Evolutionary conservation across 116 monocot species (phyloP).

Genomic region (Phalaenopsis hybrid): DNA sequence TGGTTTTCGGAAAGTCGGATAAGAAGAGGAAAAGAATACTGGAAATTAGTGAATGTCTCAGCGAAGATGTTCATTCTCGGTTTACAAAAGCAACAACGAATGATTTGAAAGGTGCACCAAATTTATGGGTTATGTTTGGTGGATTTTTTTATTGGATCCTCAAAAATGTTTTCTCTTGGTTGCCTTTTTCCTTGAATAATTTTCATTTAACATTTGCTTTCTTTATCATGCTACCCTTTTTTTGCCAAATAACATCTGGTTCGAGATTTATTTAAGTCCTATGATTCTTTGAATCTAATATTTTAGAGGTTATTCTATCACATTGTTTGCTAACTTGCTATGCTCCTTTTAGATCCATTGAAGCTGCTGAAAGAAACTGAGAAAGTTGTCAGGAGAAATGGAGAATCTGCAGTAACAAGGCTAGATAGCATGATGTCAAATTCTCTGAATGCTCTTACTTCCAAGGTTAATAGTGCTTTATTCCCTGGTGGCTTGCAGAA

Average conservation of each 20-base stretch:
- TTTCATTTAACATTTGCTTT: neutral
- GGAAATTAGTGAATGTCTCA: conserved; percentile 47
- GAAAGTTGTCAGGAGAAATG: conserved; percentile 66
- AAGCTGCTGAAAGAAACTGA: conserved; percentile 65
- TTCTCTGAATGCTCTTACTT: conserved; percentile 59
- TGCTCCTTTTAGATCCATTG: conserved; percentile 37
- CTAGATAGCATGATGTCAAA: conserved; percentile 85
- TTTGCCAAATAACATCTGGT: neutral
- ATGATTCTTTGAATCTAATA: neutral
- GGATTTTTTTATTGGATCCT: neutral
- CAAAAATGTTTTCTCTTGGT: neutral
- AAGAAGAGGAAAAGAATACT: conserved; percentile 42
- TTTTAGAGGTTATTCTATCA: neutral
- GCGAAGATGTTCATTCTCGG: conserved; percentile 57
- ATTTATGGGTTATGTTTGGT: neutral
- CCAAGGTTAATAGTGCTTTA: conserved; percentile 47
- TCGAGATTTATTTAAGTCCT: neutral
- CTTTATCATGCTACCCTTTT: neutral
- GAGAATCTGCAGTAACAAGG: conserved; percentile 51
- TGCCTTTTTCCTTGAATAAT: neutral
- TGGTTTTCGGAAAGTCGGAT: conserved; percentile 45
- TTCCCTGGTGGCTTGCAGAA: conserved; percentile 76
- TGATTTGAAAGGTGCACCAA: conserved; percentile 31
- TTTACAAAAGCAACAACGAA: conserved; percentile 26
- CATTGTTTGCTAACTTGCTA: neutral